Evolutionary conservation across 148 eudicot genomes (phyloP).

Genomic region (Chenopodium formosanum): DNA sequence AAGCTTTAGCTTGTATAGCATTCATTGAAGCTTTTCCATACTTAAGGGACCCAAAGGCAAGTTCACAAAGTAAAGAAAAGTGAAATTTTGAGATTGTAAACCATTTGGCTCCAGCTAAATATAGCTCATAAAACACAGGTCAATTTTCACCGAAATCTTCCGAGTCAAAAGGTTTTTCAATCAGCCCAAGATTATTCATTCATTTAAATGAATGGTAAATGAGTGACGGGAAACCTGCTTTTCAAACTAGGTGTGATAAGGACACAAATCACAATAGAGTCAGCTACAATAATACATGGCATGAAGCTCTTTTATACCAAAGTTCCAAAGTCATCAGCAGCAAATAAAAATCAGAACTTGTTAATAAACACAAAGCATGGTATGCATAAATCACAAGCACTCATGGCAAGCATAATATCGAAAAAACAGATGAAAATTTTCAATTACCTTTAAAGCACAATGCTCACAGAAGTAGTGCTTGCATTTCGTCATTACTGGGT

Average conservation of each 20-base stretch:
- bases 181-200: not conserved
- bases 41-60: not conserved
- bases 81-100: not conserved
- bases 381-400: not conserved
- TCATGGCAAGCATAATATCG: not conserved
- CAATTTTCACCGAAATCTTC: not conserved
- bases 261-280: not conserved
- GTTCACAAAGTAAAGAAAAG: not conserved
- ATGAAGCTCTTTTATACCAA: not conserved
- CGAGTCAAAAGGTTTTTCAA: not conserved
- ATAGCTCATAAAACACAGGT: not conserved
- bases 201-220: not conserved
- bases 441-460: slow-evolving; percentile 75
- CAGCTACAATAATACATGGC: not conserved
- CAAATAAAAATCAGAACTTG: not conserved
- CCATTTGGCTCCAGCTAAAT: not conserved
- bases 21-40: not conserved
- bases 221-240: not conserved
- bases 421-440: not conserved
- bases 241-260: not conserved
- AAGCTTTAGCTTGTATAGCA: not conserved
- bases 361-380: not conserved
- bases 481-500: slow-evolving; percentile 88
- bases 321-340: not conserved
- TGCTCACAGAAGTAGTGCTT: slow-evolving; percentile 91